Evolutionary conservation across 805 yeast species (phyloP), one percentile per base, ranked within the genome.

Genomic region (Wickerhamomyces strasburgensis): DNA sequence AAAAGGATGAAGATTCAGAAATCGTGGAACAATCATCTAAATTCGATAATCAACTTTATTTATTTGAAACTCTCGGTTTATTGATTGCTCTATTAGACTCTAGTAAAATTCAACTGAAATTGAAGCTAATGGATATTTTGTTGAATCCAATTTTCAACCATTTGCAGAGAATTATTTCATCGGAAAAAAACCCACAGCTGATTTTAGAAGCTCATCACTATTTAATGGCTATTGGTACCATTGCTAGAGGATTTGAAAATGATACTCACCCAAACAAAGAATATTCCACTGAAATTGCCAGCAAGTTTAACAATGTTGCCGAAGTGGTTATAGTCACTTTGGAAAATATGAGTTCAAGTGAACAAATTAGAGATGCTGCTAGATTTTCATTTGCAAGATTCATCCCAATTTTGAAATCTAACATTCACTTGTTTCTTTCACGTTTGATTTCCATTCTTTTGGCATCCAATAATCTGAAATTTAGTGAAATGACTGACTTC

Each of bases 311-410:
- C 37, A 76, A 77, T 47, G 81, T 86, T 6, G 80, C 95, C 0
- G 87, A 86, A 55, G 95, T 84, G 29, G 84, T 86, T 10, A 58
- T 85, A 19, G 88, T 88, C 15, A 84, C 95, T 1, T 68, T 93
- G 45, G 95, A 90, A 43, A 78, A 72, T 40, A 76, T 88, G 45
- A 70, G 78, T 38, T 72, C 74, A 28, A 70, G 68, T 44, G 87
- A 81, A 54, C 67, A 69, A 23, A 76, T 90, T 31, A 74, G 98
- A 55, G 96, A 87, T 48, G 82, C 96, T 5, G 70, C 90, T 5
- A 73, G 96, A 50, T 87, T 84, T 57, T 77, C 96, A 21, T 80
- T 89, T 61, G 86, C 96, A 9, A 73, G 98, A 44, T 71, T 93
- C 48, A 82, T 88, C 37, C 86, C 94, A 16, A 66, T 90, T 29